Conservation (phyloP, 768 basidiomycete species). For the Boletus subparvulus region DNA sequence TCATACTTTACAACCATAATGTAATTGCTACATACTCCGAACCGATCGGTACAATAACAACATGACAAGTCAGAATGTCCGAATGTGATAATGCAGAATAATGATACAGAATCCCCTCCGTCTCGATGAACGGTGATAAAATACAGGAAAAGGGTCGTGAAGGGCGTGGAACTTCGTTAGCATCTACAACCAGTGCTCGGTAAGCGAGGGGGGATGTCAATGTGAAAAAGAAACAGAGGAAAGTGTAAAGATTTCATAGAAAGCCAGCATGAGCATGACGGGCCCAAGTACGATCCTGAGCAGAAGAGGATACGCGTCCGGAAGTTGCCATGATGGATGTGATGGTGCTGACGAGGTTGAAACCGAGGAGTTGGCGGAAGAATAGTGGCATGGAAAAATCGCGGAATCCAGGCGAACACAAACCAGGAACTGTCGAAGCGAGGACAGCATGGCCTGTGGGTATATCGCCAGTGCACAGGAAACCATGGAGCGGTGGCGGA, state of each 20-base stretch:
- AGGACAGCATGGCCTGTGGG: slow-evolving; percentile 20
- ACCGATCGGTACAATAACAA: slow-evolving; percentile 25
- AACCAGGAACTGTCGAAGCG: slow-evolving; percentile 16
- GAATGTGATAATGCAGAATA: slow-evolving; percentile 34
- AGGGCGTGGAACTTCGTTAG: slow-evolving; percentile 28
- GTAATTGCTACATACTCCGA: slow-evolving; percentile 35
- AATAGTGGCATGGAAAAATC: slow-evolving; percentile 23
- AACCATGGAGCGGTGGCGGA: slow-evolving; percentile 8
- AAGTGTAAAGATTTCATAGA: slow-evolving; percentile 11
- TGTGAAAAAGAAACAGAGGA: slow-evolving; percentile 3
- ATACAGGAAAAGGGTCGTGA: slow-evolving; percentile 31
- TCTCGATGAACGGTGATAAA: slow-evolving; percentile 24
- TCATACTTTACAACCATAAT: slow-evolving; percentile 38
- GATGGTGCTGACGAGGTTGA: slow-evolving; percentile 1
- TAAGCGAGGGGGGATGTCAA: slow-evolving; percentile 4
- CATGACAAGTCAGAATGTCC: slow-evolving; percentile 22
- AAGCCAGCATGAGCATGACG: neutral
- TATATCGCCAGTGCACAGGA: slow-evolving; percentile 19
- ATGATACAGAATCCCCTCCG: slow-evolving; percentile 33
- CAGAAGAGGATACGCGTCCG: slow-evolving; percentile 7
- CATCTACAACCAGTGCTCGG: slow-evolving; percentile 14
- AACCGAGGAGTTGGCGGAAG: slow-evolving; percentile 27
- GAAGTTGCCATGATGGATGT: slow-evolving; percentile 15
- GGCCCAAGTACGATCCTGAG: slow-evolving; percentile 2
- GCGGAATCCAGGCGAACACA: slow-evolving; percentile 21